Evolutionary conservation across 2,329 filamentous ascomycete genomes (phyloP), one percentile per base, ranked within the genome.

Genomic region (Didymella exigua): DNA sequence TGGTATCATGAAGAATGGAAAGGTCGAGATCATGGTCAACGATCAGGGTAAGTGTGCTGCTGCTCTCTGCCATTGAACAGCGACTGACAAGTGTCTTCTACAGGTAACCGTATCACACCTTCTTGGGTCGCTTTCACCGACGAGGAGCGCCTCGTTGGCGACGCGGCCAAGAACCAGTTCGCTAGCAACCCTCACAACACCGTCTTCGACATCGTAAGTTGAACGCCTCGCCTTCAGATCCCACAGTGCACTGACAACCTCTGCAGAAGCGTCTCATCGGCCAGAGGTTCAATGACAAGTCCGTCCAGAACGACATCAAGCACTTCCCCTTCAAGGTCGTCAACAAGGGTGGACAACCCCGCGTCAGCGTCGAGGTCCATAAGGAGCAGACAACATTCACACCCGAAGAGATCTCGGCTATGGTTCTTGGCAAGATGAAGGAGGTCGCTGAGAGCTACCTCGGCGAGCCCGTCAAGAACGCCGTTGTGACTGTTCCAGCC

Each of bases 91-190:
- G 44, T 62, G 45, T 55, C 54, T 56, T 62, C 23, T 60, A 49
- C 56, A 74, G 73, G 74, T 71, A 76, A 76, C 68, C 74, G 74
- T 68, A 76, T 76, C 61, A 76, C 74, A 42, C 74, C 74, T 44
- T 96, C 91, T 63, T 96, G 95, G 79, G 92, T 96, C 75, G 92
- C 91, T 73, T 96, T 96, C 79, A 98, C 92, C 78, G 93, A 98
- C 71, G 92, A 97, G 63, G 95, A 98, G 81, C 89, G 95, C 75
- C 84, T 99, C 66, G 92, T 99, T 68, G 95, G 95, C 84, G 95
- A 99, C 79, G 91, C 95, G 72, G 77, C 76, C 49, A 78, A 77
- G 74, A 77, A 77, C 63, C 75, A 77, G 65, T 76, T 73, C 71
- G 78, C 80, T 53, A 75, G 75, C 61, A 82, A 82, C 72, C 80